Conservation (phyloP, 805 yeast species). For the Candida rishiriensis region DNA sequence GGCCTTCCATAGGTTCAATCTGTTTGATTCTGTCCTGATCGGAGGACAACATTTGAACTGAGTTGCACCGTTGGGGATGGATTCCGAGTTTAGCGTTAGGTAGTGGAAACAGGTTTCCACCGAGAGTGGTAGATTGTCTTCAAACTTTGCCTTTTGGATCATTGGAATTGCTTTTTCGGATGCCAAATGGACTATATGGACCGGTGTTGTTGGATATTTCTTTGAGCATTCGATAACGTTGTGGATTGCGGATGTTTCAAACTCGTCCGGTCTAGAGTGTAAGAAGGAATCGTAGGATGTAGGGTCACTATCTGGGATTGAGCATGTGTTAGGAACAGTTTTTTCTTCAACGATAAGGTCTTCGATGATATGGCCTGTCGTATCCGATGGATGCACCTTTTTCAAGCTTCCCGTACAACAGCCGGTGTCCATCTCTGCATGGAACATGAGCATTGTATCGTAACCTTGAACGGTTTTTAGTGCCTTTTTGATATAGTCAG, state of each 20-base stretch:
- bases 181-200: conserved; percentile 90
- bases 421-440: conserved; percentile 70
- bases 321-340: not conserved
- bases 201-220: conserved; percentile 53
- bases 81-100: conserved; percentile 71
- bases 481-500: conserved; percentile 61
- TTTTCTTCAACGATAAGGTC: not conserved
- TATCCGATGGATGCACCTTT: not conserved
- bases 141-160: conserved; percentile 55
- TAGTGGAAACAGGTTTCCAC: conserved; percentile 97
- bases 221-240: conserved; percentile 63
- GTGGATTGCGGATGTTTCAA: conserved; percentile 80
- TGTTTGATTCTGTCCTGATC: conserved; percentile 70
- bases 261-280: conserved; percentile 82
- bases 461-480: conserved; percentile 57
- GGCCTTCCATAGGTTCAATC: conserved; percentile 75
- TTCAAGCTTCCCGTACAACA: conserved; percentile 1
- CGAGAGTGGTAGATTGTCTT: conserved; percentile 54
- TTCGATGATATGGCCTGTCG: not conserved
- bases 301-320: conserved; percentile 38
- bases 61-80: conserved; percentile 71
- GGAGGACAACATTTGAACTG: conserved; percentile 96
- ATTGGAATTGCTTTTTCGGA: conserved; percentile 79
- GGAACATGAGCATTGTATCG: conserved; percentile 80
- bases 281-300: conserved; percentile 66